Base-by-base conservation (phyloP, 2,329 filamentous ascomycete genomes). In the Spiromastix sp. region DNA sequence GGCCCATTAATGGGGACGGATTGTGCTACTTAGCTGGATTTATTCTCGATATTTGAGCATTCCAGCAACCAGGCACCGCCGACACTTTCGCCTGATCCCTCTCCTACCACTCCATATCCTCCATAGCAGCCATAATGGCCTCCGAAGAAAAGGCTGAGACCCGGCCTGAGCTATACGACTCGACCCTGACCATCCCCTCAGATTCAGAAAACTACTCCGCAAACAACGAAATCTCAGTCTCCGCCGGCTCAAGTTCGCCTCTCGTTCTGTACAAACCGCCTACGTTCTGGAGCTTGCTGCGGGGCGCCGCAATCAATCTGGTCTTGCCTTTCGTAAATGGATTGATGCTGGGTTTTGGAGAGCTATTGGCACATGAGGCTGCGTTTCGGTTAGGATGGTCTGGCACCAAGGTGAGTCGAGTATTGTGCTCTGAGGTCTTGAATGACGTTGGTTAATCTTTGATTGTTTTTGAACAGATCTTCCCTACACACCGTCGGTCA, bases 341-440 rank as follows among this genome's bases (percentile, higher is more conserved):
- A 30, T 74, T 98, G 69, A 98, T 98, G 91, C 65, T 98, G 52
- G 91, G 91, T 2, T 95, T 98, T 54, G 91, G 91, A 48, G 91
- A 98, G 65, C 65, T 98, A 34, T 89, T 98, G 60, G 91, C 91
- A 36, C 91, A 98, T 55, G 91, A 98, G 66, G 81, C 85, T 33
- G 91, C 91, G 2, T 98, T 89, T 55, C 71, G 89, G 51, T 66
- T 96, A 48, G 91, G 91, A 41, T 98, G 91, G 91, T 79, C 82
- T 44, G 81, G 81, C 36, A 96, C 91, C 41, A 93, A 91, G 77
- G 91, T 95, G 70, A 30, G 73, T 46, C 5, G 11, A 19, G 13
- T 13, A 18, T 4, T 31, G 10, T 19, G 24, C 5, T 12, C 9
- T n/a, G 18, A 11, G n/a, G 18, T 31, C 19, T n/a, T 20, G 30